Evolutionary conservation across 2,329 filamentous ascomycete genomes (phyloP), one percentile per base, ranked within the genome.

Genomic region (Ascomycota sp.): DNA sequence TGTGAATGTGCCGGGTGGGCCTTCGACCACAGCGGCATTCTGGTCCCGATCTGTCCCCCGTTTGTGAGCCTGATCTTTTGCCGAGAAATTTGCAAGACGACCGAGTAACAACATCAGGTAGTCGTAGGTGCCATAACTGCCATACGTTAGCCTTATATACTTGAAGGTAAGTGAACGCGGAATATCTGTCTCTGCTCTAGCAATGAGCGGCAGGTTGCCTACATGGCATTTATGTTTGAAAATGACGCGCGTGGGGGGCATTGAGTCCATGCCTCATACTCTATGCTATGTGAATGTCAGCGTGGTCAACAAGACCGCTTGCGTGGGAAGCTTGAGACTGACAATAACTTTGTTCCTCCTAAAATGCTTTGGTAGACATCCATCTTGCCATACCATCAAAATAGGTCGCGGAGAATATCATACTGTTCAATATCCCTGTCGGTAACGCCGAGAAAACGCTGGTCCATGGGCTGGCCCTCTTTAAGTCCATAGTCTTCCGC

Each of bases 331-430:
- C n/a, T n/a, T n/a, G n/a, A n/a, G 17, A 65, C 82, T 64, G 59
- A 93, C 82, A 94, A 75, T 28, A 91, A 59, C 36, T 66, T 66
- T 25, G 86, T 85, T 7, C 82, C 86, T 39, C 85, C 89, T 17
- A 95, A 58, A 35, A 94, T 69, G 46, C 80, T 83, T 48, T 94
- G 86, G 41, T 86, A 91, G 7, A 79, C 71, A 48, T 95, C 89
- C 59, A 94, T 89, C 51, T 93, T 92, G 42, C 69, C 75, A 47
- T 85, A 94, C 79, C 83, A 94, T 85, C 86, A 98, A 46, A 78
- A 91, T 5, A 95, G 55, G 51, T 95, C 89, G 38, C 78, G 71
- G 24, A 89, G 61, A 11, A 78, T 75, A 43, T 89, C 78, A 43
- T 79, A 92, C 25, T 68, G 73, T 36, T 81, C 74, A 28, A 92